Conservation (phyloP, 768 basidiomycete genomes). For the Lactarius deliciosus region DNA sequence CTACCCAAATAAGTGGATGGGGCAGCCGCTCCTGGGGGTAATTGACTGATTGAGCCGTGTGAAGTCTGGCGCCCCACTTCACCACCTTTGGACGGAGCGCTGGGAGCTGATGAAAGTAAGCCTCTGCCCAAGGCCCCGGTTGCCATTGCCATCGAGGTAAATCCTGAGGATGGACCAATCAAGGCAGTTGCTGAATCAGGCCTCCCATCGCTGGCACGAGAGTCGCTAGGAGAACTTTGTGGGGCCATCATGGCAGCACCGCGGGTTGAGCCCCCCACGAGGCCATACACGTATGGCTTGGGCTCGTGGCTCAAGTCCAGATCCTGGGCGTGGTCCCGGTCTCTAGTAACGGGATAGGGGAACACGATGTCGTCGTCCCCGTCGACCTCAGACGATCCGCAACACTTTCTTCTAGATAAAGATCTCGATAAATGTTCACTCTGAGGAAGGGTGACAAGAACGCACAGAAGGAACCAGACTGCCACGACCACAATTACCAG, state of each 20-base stretch:
- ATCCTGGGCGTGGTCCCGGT: slow-evolving; percentile 15
- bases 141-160: neutral
- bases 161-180: slow-evolving; percentile 10
- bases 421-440: neutral
- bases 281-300: slow-evolving; percentile 28
- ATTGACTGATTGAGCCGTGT: neutral
- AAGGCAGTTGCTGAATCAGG: slow-evolving; percentile 15
- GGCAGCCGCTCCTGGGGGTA: slow-evolving; percentile 23
- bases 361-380: slow-evolving; percentile 20
- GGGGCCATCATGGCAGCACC: slow-evolving; percentile 3
- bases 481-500: slow-evolving; percentile 16
- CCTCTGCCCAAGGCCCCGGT: neutral
- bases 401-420: slow-evolving; percentile 20
- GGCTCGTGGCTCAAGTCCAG: slow-evolving; percentile 24
- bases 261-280: slow-evolving; percentile 22
- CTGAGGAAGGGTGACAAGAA: neutral
- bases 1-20: neutral
- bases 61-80: slow-evolving; percentile 9
- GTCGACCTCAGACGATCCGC: neutral
- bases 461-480: slow-evolving; percentile 26
- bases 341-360: slow-evolving; percentile 29
- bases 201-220: slow-evolving; percentile 7
- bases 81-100: neutral
- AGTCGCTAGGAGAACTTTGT: slow-evolving; percentile 12
- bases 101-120: neutral